Percentiles rank a stretch among this genome's conserved stretches.
These are phyloP conservation scores for Laetiporus sulphureus DNA, from an alignment of 1,284 basidiomycete species.

Conservation along the genomic window DNA sequence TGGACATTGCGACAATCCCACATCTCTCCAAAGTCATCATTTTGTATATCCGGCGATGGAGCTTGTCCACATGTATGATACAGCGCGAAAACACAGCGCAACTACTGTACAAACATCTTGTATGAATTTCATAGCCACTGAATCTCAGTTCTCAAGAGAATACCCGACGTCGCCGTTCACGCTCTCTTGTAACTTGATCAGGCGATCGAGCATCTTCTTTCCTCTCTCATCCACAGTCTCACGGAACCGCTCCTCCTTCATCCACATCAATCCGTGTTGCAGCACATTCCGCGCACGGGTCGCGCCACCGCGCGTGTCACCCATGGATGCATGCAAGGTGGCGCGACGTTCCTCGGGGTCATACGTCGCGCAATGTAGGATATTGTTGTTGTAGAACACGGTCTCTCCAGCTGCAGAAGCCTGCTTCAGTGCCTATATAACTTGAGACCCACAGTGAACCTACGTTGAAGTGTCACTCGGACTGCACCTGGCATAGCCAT, in stretches of 20 bases:
- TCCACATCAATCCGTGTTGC: conserved; percentile 77
- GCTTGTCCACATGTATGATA: too few species aligned
- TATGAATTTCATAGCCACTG: too few species aligned
- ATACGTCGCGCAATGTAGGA: conserved; percentile 72
- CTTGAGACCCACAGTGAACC: conserved; percentile 16
- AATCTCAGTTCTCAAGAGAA: conserved; percentile 36
- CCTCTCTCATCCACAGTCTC: conserved; percentile 42
- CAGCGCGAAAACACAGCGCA: too few species aligned
- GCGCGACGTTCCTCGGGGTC: conserved; percentile 46
- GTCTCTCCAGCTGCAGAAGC: conserved; percentile 54
- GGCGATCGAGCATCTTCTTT: conserved; percentile 52
- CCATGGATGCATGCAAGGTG: conserved; percentile 73
- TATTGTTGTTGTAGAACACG: conserved; percentile 80
- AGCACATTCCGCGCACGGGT: conserved; percentile 69
- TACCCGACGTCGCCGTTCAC: conserved; percentile 43
- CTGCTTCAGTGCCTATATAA: neutral
- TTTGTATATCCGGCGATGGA: too few species aligned
- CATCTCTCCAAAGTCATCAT: too few species aligned
- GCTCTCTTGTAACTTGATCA: conserved; percentile 50
- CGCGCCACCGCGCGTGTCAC: conserved; percentile 56
- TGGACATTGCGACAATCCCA: too few species aligned
- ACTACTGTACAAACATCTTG: too few species aligned
- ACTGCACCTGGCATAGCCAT: conserved; percentile 66
- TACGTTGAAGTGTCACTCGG: conserved; percentile 53
- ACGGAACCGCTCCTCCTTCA: conserved; percentile 53